Conservation (phyloP, 495 filamentous ascomycete species). For the Symbiotaphrina buchneri region DNA sequence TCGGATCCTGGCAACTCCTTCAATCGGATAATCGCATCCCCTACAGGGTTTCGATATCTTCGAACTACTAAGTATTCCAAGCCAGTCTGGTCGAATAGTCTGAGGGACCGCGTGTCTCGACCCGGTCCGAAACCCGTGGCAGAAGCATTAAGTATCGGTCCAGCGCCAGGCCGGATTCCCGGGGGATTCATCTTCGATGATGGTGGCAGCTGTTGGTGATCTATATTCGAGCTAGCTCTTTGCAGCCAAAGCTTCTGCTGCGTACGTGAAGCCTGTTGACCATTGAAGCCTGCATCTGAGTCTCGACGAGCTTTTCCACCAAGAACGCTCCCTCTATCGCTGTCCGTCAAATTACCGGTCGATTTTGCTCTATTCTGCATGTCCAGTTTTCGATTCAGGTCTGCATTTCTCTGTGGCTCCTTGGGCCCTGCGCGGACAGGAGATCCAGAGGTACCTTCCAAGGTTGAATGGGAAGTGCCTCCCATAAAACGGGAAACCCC, state of each 20-base stretch:
- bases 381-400: conserved; percentile 1
- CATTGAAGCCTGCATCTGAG: conserved; percentile 13
- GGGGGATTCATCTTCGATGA: conserved; percentile 18
- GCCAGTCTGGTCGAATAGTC: conserved; percentile 34
- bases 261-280: conserved; percentile 30
- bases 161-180: too few species aligned
- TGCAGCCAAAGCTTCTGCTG: conserved; percentile 55
- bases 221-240: conserved; percentile 40
- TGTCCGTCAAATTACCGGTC: conserved; percentile 1
- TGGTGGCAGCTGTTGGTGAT: conserved; percentile 18
- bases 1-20: conserved; percentile 22
- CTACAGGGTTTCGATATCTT: conserved; percentile 41
- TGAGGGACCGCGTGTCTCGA: conserved; percentile 29
- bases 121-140: too few species aligned
- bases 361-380: neutral
- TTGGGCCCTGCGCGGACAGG: neutral
- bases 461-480: conserved; percentile 5
- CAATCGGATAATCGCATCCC: conserved; percentile 29
- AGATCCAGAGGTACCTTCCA: conserved; percentile 7
- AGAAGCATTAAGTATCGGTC: too few species aligned
- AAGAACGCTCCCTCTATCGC: conserved; percentile 9
- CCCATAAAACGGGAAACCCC: conserved; percentile 6
- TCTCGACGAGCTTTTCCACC: conserved; percentile 17
- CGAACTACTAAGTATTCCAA: conserved; percentile 47
- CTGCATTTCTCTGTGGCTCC: neutral